Conservation (phyloP, 805 yeast species). For the Sungouiozyma intestinalis region DNA sequence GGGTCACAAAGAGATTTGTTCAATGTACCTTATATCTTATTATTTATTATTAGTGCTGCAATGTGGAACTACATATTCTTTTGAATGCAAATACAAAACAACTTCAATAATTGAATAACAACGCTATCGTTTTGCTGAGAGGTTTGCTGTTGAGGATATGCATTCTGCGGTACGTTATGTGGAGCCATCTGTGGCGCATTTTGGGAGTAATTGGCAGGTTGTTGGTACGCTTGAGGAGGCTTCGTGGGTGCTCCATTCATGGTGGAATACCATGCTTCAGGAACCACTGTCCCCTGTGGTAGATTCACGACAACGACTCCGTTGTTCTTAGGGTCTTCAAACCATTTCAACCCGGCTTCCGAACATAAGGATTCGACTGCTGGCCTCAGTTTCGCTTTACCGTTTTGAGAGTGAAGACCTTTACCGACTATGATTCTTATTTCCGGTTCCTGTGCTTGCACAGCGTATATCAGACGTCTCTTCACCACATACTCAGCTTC, state of each 20-base stretch:
- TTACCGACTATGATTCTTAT: slow-evolving; percentile 86
- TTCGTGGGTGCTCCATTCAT: slow-evolving; percentile 6
- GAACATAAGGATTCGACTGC: slow-evolving; percentile 72
- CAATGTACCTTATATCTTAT: background rate
- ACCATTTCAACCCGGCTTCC: slow-evolving; percentile 49
- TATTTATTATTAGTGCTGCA: background rate
- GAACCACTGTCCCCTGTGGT: slow-evolving; percentile 31
- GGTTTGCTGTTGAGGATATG: slow-evolving; percentile 25
- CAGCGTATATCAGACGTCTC: slow-evolving; percentile 58
- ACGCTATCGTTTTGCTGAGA: slow-evolving; percentile 12
- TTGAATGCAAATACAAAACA: slow-evolving; percentile 30
- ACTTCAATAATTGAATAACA: slow-evolving; percentile 20
- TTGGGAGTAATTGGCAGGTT: slow-evolving; percentile 5
- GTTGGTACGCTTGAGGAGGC: slow-evolving; percentile 10
- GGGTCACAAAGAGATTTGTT: background rate
- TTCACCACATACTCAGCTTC: slow-evolving; percentile 78
- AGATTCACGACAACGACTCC: slow-evolving; percentile 75
- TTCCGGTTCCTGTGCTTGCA: slow-evolving; percentile 44
- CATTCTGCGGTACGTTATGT: slow-evolving; percentile 11
- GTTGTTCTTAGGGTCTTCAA: slow-evolving; percentile 58
- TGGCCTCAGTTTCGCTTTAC: slow-evolving; percentile 81
- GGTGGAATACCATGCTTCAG: background rate
- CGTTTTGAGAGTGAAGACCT: slow-evolving; percentile 73
- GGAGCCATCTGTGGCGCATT: background rate
- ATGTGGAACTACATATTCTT: slow-evolving; percentile 8